Base-by-base conservation (phyloP, 2,329 filamentous ascomycete genomes). In the Trichoderma koningiopsis region DNA sequence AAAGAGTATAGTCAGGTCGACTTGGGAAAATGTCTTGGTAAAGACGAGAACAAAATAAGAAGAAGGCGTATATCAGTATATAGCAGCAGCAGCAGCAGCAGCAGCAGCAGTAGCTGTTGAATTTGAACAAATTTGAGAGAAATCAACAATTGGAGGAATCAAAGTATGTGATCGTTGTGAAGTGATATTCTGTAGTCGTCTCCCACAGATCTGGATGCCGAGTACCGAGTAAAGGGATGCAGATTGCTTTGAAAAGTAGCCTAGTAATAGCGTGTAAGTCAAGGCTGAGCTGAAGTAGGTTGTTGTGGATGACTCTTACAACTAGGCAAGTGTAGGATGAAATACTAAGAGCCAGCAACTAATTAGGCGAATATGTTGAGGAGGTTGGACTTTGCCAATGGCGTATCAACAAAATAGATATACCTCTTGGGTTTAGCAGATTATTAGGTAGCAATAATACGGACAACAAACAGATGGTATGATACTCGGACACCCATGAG, bases 401-500 rank as follows among this genome's bases (percentile, higher is more conserved):
- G 31, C n/a, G 47, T 49, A 49, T 49, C 16, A 10, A 29, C 11
- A n/a, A 22, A 8, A 27, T 13, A 40, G 8, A 19, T 35, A 27
- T 37, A 29, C 49, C n/a, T 31, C 24, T 27, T 31, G 37, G 62
- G 52, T 31, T 16, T 43, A n/a, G 33, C 10, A 43, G 52, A 27
- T 16, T 57, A 14, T 31, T 19, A 19, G 52, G 13, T 5, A 47
- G 24, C 5, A 47, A 40, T 16, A 35, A 47, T 19, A 47, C 10
- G 31, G 33, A 35, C 33, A 31, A 64, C 49, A 56, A 43, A 57
- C 37, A n/a, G 53, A 40, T 43, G 53, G 29, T 47, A 24, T 52
- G 63, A 67, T 59, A n/a, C 10, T 27, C 24, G 24, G 63, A 67
- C 31, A 29, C 22, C n/a, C 49, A 40, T 67, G 55, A 47, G 63